Evolutionary conservation across 192 early-diverging fungal genomes (phyloP), one percentile per base, ranked within the genome.

Genomic region (Chytriomyces confervae): DNA sequence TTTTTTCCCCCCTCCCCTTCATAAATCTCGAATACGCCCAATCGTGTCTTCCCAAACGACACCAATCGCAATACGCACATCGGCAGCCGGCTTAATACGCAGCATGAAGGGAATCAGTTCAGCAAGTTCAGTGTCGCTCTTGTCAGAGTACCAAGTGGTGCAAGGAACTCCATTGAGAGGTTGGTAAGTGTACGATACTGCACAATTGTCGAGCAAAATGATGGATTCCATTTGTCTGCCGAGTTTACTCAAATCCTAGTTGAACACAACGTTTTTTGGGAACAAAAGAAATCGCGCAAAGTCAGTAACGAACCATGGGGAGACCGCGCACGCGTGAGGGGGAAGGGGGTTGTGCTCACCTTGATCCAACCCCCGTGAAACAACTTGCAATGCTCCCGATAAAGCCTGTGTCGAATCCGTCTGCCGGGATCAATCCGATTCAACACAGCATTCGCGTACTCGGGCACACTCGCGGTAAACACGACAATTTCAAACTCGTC

Each of bases 361-460:
- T 96, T 96, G 65, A 96, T 94, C 77, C 95, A 96, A 80, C 91
- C 94, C 62, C 94, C 94, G 51, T 92, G 93, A 84, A 94, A 90
- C 78, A 94, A 85, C 57, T 89, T 89, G 82, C 95, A 96, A 46
- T 93, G 91, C 80, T 96, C 95, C 78, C 95, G 89, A 87, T 94
- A 96, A 60, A 96, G 82, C 57, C 95, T 88, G 79, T 96, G 94
- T 71, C 90, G 90, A 5, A 96, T 88, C 8, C 94, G 94, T 57
- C 85, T 85, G 62, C 86, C 87, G 62, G 86, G 82, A 85, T 96
- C 95, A 65, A 96, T 83, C 78, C 91, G 88, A 75, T 96, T 94
- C 45, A 96, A 82, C 24, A 96, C 94, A n/a, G 95, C 94, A 79
- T 96, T 93, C 29, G 95, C 95, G 76, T 96, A 96, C 93, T 91